These are phyloP conservation scores for Aspergillus ochraceoroseus DNA, from an alignment of 2,329 filamentous ascomycete species.

Conservation along the genomic window DNA sequence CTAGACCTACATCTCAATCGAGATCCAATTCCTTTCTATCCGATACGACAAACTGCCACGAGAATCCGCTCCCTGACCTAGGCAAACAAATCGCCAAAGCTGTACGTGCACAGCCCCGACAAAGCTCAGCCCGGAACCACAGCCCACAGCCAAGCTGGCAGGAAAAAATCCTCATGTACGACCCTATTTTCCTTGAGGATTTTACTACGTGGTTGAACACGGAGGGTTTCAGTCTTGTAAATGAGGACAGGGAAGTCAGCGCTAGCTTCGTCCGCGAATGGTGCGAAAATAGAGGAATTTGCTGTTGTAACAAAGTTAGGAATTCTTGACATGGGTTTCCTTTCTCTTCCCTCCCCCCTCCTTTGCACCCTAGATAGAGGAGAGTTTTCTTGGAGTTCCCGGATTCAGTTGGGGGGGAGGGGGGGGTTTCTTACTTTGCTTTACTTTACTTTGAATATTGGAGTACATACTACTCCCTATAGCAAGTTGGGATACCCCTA, in stretches of 20 bases:
- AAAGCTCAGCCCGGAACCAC: constrained; percentile 32
- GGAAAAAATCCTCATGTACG: constrained; percentile 90
- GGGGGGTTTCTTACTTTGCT: neutral
- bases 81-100: constrained; percentile 47
- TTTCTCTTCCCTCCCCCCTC: constrained; percentile 1
- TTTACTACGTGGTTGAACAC: constrained; percentile 76
- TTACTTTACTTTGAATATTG: constrained; percentile 5
- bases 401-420: too few relatives aligned
- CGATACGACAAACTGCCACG: too few relatives aligned
- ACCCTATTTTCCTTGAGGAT: constrained; percentile 84
- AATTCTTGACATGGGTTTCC: too few relatives aligned
- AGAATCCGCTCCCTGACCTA: constrained; percentile 35
- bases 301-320: constrained; percentile 58
- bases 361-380: constrained; percentile 6
- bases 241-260: constrained; percentile 61
- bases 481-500: too few relatives aligned
- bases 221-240: constrained; percentile 58
- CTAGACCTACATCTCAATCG: neutral
- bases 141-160: constrained; percentile 63
- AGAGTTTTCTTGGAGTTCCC: neutral
- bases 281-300: constrained; percentile 83
- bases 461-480: constrained; percentile 6
- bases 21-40: too few relatives aligned
- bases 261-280: constrained; percentile 71
- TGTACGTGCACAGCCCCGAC: constrained; percentile 42